phyloP scores from a whole-genome alignment of 257 asterid species.

The Fraxinus quadrangulata region DNA sequence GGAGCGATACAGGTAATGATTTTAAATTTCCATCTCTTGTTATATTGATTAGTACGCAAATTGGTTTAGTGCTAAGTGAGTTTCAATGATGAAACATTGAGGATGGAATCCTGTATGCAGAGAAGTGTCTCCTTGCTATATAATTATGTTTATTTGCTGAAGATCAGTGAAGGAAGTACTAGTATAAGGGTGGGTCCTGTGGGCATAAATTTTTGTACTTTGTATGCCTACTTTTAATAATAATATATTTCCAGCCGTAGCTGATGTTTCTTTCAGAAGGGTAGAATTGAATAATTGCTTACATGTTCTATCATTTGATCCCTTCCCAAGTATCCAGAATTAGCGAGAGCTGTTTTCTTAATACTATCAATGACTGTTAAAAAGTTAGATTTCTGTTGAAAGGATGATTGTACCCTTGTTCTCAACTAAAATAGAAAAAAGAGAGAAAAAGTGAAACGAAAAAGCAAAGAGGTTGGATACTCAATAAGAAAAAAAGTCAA shows the following conservation, averaged over 20 bases:
- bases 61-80: not conserved
- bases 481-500: too few relatives aligned
- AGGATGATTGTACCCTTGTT: not conserved
- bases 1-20: constrained; percentile 82
- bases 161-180: not conserved
- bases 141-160: constrained; percentile 12
- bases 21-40: constrained; percentile 11
- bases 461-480: not conserved
- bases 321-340: not conserved
- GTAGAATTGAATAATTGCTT: too few relatives aligned
- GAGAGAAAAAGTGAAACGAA: too few relatives aligned
- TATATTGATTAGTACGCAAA: not conserved
- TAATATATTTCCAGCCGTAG: too few relatives aligned
- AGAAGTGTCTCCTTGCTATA: constrained; percentile 9
- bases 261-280: too few relatives aligned
- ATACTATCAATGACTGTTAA: not conserved
- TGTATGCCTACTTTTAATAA: not conserved
- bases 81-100: not conserved
- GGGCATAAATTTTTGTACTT: not conserved
- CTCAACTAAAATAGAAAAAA: not conserved
- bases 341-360: not conserved
- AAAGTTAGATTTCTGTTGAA: too few relatives aligned
- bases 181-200: not conserved
- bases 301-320: too few relatives aligned
- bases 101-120: not conserved